These are phyloP conservation scores for Wickerhamomyces sp. DNA, from an alignment of 1,139 yeast species.

Conservation along the genomic window DNA sequence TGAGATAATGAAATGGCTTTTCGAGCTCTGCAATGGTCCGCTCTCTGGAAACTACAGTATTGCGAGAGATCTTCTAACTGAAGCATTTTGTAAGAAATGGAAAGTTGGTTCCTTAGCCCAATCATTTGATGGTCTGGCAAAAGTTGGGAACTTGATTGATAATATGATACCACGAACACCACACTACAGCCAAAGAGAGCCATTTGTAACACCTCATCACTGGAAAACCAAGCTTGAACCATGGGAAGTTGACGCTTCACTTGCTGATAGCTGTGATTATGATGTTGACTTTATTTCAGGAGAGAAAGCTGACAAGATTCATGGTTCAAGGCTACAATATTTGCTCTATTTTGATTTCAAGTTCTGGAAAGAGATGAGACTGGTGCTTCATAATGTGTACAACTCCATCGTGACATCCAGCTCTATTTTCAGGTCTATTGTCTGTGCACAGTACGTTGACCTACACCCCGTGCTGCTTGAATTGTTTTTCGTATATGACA, in stretches of 20 bases:
- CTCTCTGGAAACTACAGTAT: constrained; percentile 45
- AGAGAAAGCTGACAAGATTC: constrained; percentile 32
- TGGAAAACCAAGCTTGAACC: constrained; percentile 28
- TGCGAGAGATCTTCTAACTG: constrained; percentile 49
- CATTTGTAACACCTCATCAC: no score
- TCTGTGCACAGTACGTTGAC: constrained; percentile 79
- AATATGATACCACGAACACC: constrained; percentile 17
- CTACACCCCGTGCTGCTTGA: constrained; percentile 77
- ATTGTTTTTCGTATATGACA: constrained; percentile 60
- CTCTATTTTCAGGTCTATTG: constrained; percentile 48
- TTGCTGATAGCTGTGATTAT: constrained; percentile 45
- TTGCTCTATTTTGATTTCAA: constrained; percentile 65
- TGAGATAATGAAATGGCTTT: constrained; percentile 62
- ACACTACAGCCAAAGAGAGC: no score
- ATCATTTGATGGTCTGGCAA: background rate
- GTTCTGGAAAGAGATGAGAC: constrained; percentile 65
- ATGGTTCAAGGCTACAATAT: constrained; percentile 76
- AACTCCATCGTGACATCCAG: constrained; percentile 68
- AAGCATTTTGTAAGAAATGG: constrained; percentile 54
- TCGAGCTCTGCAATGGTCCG: constrained; percentile 52
- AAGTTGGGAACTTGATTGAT: constrained; percentile 13
- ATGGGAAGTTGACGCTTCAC: constrained; percentile 39
- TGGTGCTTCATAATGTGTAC: constrained; percentile 60
- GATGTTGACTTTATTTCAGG: constrained; percentile 25
- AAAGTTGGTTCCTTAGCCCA: constrained; percentile 32